A percentile compares a stretch with the other conserved stretches of the same genome.
Conservation (phyloP, 2,329 filamentous ascomycete genomes). For the Orbilia blumenaviensis region DNA sequence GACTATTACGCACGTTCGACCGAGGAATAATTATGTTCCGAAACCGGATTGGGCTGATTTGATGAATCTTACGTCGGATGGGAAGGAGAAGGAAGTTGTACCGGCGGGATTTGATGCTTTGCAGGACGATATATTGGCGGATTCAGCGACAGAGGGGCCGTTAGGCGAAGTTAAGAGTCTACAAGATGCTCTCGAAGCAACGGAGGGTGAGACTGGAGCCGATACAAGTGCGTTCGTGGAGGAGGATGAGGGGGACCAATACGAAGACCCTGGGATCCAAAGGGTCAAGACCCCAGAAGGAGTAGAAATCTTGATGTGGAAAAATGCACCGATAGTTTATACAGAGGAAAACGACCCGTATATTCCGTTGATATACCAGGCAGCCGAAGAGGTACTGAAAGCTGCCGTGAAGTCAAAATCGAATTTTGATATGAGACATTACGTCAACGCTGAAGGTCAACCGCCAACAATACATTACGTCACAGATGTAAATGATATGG, state of each 20-base stretch:
- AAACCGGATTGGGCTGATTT: slow-evolving; percentile 16
- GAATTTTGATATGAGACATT: slow-evolving; percentile 18
- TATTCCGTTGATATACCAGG: slow-evolving; percentile 7
- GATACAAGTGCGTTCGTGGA: slow-evolving; percentile 1
- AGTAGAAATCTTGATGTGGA: slow-evolving; percentile 34
- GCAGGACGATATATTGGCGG: slow-evolving; percentile 2
- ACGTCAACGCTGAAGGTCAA: slow-evolving; percentile 56
- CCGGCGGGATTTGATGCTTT: slow-evolving; percentile 13
- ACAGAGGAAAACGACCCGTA: slow-evolving; percentile 31
- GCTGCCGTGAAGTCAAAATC: slow-evolving; percentile 8
- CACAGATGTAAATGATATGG: slow-evolving; percentile 72
- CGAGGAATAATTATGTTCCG: background rate
- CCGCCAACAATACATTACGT: slow-evolving; percentile 81
- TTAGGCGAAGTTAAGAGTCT: background rate
- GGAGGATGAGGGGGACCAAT: background rate
- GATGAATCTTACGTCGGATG: slow-evolving; percentile 25
- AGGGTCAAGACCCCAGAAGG: slow-evolving; percentile 44
- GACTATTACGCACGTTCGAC: background rate
- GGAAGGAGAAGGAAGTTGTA: slow-evolving; percentile 24
- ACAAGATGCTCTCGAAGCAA: slow-evolving; percentile 18
- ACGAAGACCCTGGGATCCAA: slow-evolving; percentile 32
- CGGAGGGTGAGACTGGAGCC: background rate
- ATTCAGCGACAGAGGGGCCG: background rate
- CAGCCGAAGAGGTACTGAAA: slow-evolving; percentile 1
- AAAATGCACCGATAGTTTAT: slow-evolving; percentile 41